phyloP scores from a whole-genome alignment of 768 basidiomycete species.

The Russula foetens region DNA sequence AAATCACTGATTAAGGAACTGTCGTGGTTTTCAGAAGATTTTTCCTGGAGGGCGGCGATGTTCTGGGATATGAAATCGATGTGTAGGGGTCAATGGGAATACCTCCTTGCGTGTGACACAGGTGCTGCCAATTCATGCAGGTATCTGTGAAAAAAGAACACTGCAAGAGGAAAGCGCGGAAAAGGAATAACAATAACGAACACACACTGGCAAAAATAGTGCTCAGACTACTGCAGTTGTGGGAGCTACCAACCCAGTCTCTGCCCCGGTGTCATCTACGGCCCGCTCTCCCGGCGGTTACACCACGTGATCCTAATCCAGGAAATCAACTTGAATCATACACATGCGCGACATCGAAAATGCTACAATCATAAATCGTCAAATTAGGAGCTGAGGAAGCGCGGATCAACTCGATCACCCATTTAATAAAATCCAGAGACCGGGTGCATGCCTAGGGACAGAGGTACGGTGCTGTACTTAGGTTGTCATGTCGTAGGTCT shows the following conservation, averaged over 20 bases:
- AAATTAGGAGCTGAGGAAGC: not conserved
- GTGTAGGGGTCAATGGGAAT: not conserved
- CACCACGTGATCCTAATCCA: not conserved
- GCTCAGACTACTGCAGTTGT: too few species aligned
- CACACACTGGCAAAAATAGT: too few species aligned
- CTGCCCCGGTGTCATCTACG: not conserved
- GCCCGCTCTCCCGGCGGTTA: not conserved
- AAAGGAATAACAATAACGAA: not conserved
- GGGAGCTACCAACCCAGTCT: too few species aligned
- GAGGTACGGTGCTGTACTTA: not conserved
- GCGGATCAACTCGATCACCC: not conserved
- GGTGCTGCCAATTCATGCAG: not conserved
- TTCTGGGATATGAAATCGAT: not conserved
- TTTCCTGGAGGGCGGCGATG: not conserved
- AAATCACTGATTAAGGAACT: not conserved
- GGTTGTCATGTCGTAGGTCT: not conserved
- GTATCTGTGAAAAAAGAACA: not conserved
- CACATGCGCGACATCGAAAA: not conserved
- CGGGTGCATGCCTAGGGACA: not conserved
- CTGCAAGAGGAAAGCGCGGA: not conserved
- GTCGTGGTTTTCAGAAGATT: not conserved
- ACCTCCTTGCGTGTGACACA: not conserved
- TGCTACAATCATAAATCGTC: not conserved
- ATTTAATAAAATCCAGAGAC: not conserved
- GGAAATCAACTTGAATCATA: not conserved